A percentile compares a stretch with the other conserved stretches of the same genome.
Evolutionary conservation across 495 filamentous ascomycete species (phyloP).

Genomic region (Aspergillus sclerotioniger): DNA sequence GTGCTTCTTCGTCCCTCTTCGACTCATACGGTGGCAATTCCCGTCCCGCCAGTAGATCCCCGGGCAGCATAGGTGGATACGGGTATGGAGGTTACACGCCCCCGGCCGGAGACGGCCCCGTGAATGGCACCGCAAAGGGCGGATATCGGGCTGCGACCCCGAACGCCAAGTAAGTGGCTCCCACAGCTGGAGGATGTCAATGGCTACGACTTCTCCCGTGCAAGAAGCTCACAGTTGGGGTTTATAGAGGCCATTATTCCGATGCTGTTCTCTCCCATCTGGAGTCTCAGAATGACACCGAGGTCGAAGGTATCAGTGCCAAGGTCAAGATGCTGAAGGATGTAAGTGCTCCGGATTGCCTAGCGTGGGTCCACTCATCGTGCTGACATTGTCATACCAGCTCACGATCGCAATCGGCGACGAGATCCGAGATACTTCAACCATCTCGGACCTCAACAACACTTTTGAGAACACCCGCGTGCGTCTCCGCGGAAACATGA

Average conservation of each 20-base stretch:
- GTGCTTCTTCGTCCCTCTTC: conserved; percentile 80
- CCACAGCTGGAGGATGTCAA: background rate
- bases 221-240: conserved; percentile 11
- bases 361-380: background rate
- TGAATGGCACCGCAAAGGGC: conserved; percentile 31
- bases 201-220: background rate
- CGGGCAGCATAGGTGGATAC: conserved; percentile 48
- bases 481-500: conserved; percentile 87
- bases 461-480: conserved; percentile 81
- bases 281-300: conserved; percentile 90
- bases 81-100: conserved; percentile 56
- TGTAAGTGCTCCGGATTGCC: conserved; percentile 51
- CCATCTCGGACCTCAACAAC: conserved; percentile 78
- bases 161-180: conserved; percentile 63
- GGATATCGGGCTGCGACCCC: conserved; percentile 71
- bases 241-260: conserved; percentile 78
- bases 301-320: conserved; percentile 83
- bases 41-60: conserved; percentile 50
- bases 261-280: conserved; percentile 90
- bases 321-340: conserved; percentile 93
- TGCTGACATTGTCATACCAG: conserved; percentile 39
- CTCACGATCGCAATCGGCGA: conserved; percentile 90
- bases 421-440: conserved; percentile 84
- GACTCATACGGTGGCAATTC: conserved; percentile 72
- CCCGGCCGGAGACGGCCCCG: conserved; percentile 43